These are phyloP conservation scores for Kockiozyma suomiensis DNA, from an alignment of 805 yeast species.

Conservation along the genomic window DNA sequence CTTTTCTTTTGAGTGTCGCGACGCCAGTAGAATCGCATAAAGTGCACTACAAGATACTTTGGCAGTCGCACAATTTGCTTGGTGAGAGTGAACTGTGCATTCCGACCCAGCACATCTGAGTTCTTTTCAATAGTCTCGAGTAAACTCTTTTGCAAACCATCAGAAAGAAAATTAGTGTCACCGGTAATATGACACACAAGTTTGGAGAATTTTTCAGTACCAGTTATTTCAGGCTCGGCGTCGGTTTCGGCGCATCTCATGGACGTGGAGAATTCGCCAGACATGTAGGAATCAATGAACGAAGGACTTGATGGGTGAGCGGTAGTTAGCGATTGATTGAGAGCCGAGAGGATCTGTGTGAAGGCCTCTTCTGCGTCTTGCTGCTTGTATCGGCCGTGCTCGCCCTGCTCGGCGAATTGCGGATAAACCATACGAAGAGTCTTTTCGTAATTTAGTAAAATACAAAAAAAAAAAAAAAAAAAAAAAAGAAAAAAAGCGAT, in stretches of 20 bases:
- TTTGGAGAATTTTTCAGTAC: constrained; percentile 65
- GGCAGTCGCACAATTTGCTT: constrained; percentile 75
- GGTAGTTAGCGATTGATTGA: constrained; percentile 25
- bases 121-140: constrained; percentile 77
- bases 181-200: constrained; percentile 87
- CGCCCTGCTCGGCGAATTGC: constrained; percentile 78
- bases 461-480: background rate
- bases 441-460: background rate
- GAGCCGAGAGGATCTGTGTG: constrained; percentile 65
- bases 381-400: constrained; percentile 74
- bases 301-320: constrained; percentile 45
- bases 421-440: constrained; percentile 66
- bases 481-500: no score
- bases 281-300: constrained; percentile 60
- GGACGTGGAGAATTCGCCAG: constrained; percentile 62
- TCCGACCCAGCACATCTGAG: constrained; percentile 66
- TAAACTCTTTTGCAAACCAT: constrained; percentile 76
- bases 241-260: constrained; percentile 63
- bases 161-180: constrained; percentile 82
- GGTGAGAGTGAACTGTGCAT: constrained; percentile 68
- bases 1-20: constrained; percentile 87
- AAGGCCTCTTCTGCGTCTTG: constrained; percentile 98
- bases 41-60: constrained; percentile 83
- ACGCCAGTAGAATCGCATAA: constrained; percentile 95
- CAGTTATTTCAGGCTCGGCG: constrained; percentile 50